These are phyloP conservation scores for Phytophthora niederhauseri DNA, from an alignment of 352 stramenopile species.

Conservation along the genomic window DNA sequence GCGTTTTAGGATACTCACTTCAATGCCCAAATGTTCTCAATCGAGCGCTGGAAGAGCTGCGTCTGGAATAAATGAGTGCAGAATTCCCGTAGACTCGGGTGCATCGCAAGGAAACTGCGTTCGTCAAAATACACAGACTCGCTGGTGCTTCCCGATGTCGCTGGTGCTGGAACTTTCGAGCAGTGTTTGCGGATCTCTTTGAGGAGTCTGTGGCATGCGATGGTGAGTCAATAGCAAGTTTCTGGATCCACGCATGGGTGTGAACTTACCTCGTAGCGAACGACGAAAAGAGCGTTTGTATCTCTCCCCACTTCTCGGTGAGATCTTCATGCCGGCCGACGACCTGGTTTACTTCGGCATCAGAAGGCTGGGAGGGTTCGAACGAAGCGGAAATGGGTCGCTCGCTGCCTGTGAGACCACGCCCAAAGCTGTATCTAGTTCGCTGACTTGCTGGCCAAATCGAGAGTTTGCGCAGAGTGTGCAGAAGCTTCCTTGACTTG, in stretches of 20 bases:
- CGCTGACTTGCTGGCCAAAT: constrained; percentile 51
- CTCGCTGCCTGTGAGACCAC: constrained; percentile 4
- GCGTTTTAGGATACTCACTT: constrained; percentile 18
- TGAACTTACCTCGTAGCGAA: constrained; percentile 55
- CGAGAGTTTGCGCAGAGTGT: constrained; percentile 53
- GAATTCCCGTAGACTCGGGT: constrained; percentile 67
- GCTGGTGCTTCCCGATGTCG: constrained; percentile 10
- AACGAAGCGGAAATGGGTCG: constrained; percentile 20
- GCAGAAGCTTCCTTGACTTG: constrained; percentile 66
- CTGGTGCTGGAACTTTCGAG: constrained; percentile 19
- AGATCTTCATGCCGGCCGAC: constrained; percentile 52
- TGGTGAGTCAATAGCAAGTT: too few species aligned
- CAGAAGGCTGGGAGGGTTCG: constrained; percentile 24
- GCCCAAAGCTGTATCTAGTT: constrained; percentile 26
- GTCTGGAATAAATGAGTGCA: constrained; percentile 75
- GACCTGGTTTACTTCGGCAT: constrained; percentile 33
- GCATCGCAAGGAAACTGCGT: constrained; percentile 57
- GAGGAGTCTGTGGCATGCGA: constrained; percentile 42
- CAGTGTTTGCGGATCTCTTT: constrained; percentile 72
- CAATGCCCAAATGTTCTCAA: constrained; percentile 45
- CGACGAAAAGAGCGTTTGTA: constrained; percentile 55
- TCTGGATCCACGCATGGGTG: not conserved
- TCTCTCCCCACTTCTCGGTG: constrained; percentile 62
- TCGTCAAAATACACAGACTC: constrained; percentile 53
- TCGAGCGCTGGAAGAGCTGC: constrained; percentile 73